These are phyloP conservation scores for Nemania diffusa DNA, from an alignment of 2,329 filamentous ascomycete species.

Conservation along the genomic window DNA sequence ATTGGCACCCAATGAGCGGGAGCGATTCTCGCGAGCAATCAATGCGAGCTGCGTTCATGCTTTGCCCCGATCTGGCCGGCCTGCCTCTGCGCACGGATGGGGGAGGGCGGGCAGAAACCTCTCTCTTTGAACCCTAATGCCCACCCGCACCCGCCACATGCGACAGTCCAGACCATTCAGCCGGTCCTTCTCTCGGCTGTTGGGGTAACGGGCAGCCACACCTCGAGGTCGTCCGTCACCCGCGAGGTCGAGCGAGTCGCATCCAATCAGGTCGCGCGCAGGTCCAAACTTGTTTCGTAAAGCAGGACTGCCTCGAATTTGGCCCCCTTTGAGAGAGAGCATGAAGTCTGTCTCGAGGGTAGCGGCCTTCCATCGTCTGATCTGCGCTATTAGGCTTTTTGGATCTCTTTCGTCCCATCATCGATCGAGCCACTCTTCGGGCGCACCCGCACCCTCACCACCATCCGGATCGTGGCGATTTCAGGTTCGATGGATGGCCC, in stretches of 20 bases:
- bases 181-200: constrained; percentile 20
- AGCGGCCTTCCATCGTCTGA: constrained; percentile 26
- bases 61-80: constrained; percentile 26
- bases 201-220: constrained; percentile 11
- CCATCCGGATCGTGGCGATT: constrained; percentile 21
- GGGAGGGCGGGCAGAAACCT: too few relatives aligned
- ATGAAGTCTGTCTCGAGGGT: constrained; percentile 14
- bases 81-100: constrained; percentile 29
- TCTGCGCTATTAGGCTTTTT: constrained; percentile 36
- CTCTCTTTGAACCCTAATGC: constrained; percentile 12
- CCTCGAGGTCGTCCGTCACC: background rate
- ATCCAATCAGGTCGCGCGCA: constrained; percentile 12
- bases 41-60: constrained; percentile 27
- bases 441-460: constrained; percentile 20
- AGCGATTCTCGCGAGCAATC: constrained; percentile 14
- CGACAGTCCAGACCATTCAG: constrained; percentile 34
- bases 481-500: constrained; percentile 22
- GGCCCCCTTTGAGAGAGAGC: constrained; percentile 14
- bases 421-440: constrained; percentile 20
- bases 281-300: constrained; percentile 10
- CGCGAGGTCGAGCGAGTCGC: background rate
- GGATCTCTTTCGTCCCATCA: constrained; percentile 31
- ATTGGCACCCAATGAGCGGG: constrained; percentile 21
- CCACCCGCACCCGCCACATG: constrained; percentile 28
- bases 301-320: constrained; percentile 7